phyloP scores from a whole-genome alignment of 768 basidiomycete genomes.

The Trametes gibbosa region DNA sequence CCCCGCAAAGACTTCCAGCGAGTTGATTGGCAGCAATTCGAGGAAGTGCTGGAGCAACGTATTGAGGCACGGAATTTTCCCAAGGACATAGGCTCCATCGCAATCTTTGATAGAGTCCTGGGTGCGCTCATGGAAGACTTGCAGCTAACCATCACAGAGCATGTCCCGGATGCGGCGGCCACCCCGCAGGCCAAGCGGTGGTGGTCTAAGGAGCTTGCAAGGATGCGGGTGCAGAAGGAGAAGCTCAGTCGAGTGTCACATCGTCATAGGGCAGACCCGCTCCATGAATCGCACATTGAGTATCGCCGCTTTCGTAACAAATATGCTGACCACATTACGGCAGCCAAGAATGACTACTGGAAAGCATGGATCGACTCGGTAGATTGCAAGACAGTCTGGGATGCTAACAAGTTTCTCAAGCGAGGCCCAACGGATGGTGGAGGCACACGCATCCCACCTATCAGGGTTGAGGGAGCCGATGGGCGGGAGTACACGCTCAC shows the following conservation, averaged over 20 bases:
- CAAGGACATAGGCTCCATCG: background rate
- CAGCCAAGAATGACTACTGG: conserved; percentile 27
- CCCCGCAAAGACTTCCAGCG: conserved; percentile 27
- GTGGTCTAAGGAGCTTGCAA: conserved; percentile 32
- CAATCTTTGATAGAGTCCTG: conserved; percentile 7
- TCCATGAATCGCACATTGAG: conserved; percentile 18
- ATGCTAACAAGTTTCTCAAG: conserved; percentile 11
- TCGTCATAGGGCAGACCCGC: conserved; percentile 1
- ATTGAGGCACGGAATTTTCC: background rate
- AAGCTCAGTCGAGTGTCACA: conserved; percentile 14
- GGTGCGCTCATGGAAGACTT: conserved; percentile 20
- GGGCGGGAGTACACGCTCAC: background rate
- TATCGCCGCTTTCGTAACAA: conserved; percentile 11
- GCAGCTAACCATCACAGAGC: conserved; percentile 11
- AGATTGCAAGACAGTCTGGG: conserved; percentile 22
- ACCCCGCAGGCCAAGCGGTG: conserved; percentile 30
- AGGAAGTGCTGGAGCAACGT: conserved; percentile 13
- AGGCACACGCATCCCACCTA: conserved; percentile 20
- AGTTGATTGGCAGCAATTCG: conserved; percentile 32
- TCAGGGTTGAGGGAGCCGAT: background rate
- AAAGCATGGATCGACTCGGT: conserved; percentile 23
- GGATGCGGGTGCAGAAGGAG: conserved; percentile 16
- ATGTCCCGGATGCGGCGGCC: conserved; percentile 22
- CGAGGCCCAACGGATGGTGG: conserved; percentile 11
- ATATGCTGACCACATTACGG: conserved; percentile 16